Percentiles rank a stretch among this genome's conserved stretches.
These are phyloP conservation scores for Saccharomycopsis sp. DNA, from an alignment of 805 yeast genomes.

Conservation along the genomic window DNA sequence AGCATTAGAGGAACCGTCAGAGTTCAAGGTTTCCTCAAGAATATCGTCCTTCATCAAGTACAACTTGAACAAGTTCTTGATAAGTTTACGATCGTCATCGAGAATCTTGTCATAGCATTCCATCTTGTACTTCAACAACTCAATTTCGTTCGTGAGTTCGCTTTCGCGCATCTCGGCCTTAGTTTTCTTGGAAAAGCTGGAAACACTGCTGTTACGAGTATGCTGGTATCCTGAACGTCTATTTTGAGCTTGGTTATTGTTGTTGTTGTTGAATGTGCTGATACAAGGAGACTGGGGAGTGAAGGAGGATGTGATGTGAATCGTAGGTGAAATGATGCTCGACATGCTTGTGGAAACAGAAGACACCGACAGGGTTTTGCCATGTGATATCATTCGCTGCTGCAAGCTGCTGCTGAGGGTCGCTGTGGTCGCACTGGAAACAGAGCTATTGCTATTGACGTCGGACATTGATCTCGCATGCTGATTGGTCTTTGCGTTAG, in stretches of 20 bases:
- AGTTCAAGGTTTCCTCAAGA: conserved; percentile 3
- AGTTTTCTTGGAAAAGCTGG: conserved; percentile 1
- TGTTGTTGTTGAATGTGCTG: background rate
- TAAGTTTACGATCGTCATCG: conserved; percentile 16
- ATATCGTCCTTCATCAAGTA: conserved; percentile 19
- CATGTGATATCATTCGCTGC: background rate
- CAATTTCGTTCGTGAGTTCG: conserved; percentile 16
- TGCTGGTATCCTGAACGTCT: conserved; percentile 1
- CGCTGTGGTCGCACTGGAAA: background rate
- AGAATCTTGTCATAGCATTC: conserved; percentile 16
- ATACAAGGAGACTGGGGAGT: conserved; percentile 11
- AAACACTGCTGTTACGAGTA: conserved; percentile 10
- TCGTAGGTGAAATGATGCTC: background rate
- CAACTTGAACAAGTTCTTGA: conserved; percentile 18
- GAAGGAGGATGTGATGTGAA: conserved; percentile 1
- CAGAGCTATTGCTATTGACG: background rate
- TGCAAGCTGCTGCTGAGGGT: background rate
- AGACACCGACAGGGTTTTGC: conserved; percentile 5
- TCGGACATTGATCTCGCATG: conserved; percentile 8
- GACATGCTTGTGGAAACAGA: conserved; percentile 12
- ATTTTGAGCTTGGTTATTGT: background rate
- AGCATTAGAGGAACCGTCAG: background rate
- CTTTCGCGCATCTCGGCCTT: conserved; percentile 14
- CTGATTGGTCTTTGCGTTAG: conserved; percentile 6
- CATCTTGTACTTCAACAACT: conserved; percentile 14